Conservation (phyloP, 2,329 filamentous ascomycete species). For the Fusarium goolgardi region DNA sequence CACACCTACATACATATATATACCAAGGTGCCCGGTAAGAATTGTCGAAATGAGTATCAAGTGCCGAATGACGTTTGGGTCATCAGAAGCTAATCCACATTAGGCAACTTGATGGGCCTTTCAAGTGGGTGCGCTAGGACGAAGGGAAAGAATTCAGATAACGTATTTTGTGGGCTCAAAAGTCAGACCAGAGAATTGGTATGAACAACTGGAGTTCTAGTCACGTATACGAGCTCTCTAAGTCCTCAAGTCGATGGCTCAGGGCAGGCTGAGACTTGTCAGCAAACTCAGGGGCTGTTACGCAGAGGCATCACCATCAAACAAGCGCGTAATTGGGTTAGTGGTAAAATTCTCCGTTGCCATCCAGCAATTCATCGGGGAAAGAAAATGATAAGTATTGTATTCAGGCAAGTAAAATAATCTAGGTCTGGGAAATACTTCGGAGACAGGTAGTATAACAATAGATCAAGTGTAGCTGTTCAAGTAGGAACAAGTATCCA, state of each 20-base stretch:
- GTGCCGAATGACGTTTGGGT: neutral
- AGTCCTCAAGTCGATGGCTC: neutral
- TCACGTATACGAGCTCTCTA: rapidly evolving
- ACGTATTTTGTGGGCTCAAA: neutral
- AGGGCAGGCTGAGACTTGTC: rapidly evolving
- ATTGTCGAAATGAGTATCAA: neutral
- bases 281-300: neutral
- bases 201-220: rapidly evolving
- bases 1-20: neutral
- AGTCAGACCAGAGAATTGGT: neutral
- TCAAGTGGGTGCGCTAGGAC: neutral
- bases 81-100: neutral
- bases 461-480: neutral
- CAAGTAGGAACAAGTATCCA: neutral
- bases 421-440: neutral
- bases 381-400: neutral
- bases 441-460: rapidly evolving
- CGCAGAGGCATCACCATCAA: rapidly evolving
- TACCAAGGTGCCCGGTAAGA: neutral
- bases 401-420: neutral
- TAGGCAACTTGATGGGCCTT: neutral
- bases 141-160: neutral
- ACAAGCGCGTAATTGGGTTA: conserved; percentile 26
- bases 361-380: conserved; percentile 6
- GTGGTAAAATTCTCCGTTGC: conserved; percentile 32